Conservation (phyloP, 75 land plant species). For the Larix kaempferi region DNA sequence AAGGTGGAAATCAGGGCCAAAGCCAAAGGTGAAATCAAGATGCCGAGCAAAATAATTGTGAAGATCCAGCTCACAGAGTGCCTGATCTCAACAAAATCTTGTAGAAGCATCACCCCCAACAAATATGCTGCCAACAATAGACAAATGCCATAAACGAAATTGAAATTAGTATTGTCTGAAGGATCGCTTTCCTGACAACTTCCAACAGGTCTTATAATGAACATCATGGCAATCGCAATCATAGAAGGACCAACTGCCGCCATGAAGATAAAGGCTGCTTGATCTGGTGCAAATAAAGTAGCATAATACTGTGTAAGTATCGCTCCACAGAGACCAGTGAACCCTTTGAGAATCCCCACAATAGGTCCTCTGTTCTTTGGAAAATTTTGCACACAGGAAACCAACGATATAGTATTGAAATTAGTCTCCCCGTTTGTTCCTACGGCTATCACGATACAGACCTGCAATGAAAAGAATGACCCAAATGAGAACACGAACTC, state of each 20-base stretch:
- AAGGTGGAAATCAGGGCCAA: slow-evolving; percentile 3
- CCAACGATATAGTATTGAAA: slow-evolving; percentile 51
- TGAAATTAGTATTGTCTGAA: slow-evolving; percentile 24
- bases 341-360: slow-evolving; percentile 52
- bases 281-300: slow-evolving; percentile 38
- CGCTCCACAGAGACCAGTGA: slow-evolving; percentile 49
- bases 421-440: slow-evolving; percentile 56
- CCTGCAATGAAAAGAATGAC: slow-evolving; percentile 18
- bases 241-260: slow-evolving; percentile 40
- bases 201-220: slow-evolving; percentile 33
- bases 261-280: slow-evolving; percentile 42
- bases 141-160: slow-evolving; percentile 35
- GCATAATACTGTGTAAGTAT: slow-evolving; percentile 41
- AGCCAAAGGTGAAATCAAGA: slow-evolving; percentile 33
- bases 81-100: slow-evolving; percentile 20
- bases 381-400: slow-evolving; percentile 43
- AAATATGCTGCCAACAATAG: slow-evolving; percentile 39
- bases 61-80: slow-evolving; percentile 10
- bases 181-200: slow-evolving; percentile 5
- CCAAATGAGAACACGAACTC: not conserved
- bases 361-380: slow-evolving; percentile 43
- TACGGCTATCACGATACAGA: slow-evolving; percentile 32
- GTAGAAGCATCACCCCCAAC: slow-evolving; percentile 34
- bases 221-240: slow-evolving; percentile 39
- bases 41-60: slow-evolving; percentile 23